Evolutionary conservation across 192 early-diverging fungal species (phyloP).

Genomic region (Gryganskiella cystojenkinii): DNA sequence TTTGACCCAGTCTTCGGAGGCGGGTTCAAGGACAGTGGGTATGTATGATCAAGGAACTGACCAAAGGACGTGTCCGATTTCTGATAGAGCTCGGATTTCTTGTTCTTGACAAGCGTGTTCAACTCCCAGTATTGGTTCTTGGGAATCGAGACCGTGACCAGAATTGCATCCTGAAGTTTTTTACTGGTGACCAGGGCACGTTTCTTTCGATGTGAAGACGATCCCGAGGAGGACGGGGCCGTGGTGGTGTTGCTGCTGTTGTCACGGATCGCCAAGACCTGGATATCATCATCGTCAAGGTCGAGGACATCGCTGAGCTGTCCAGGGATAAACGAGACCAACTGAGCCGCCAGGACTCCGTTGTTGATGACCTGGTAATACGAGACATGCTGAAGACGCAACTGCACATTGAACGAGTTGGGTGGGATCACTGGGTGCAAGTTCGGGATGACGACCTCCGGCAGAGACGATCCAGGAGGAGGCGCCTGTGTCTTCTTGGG

Average conservation of each 20-base stretch:
- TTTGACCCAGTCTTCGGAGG: not conserved
- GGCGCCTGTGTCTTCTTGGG: conserved; percentile 21
- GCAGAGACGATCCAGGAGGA: conserved; percentile 43
- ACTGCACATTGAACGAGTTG: conserved; percentile 35
- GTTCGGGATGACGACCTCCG: conserved; percentile 43
- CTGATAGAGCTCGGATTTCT: conserved; percentile 3
- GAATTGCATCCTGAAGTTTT: conserved; percentile 19
- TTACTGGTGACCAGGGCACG: conserved; percentile 27
- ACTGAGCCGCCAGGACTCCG: conserved; percentile 40
- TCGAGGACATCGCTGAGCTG: conserved; percentile 24
- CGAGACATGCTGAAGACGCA: conserved; percentile 43
- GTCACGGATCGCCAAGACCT: conserved; percentile 43
- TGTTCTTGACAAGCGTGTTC: conserved; percentile 10
- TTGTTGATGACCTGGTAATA: conserved; percentile 49
- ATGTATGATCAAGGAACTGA: conserved; percentile 27
- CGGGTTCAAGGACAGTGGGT: conserved; percentile 21
- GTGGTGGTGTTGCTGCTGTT: not conserved
- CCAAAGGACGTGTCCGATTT: conserved; percentile 17
- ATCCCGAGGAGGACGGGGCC: not conserved
- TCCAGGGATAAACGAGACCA: conserved; percentile 39
- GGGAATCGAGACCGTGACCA: conserved; percentile 35
- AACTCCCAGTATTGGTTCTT: conserved; percentile 13
- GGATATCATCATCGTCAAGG: conserved; percentile 8
- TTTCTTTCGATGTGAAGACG: not conserved
- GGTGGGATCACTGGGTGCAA: conserved; percentile 21